Base-by-base conservation (phyloP, 202 grass and related monocot species). In the Elaeis oleifera region DNA sequence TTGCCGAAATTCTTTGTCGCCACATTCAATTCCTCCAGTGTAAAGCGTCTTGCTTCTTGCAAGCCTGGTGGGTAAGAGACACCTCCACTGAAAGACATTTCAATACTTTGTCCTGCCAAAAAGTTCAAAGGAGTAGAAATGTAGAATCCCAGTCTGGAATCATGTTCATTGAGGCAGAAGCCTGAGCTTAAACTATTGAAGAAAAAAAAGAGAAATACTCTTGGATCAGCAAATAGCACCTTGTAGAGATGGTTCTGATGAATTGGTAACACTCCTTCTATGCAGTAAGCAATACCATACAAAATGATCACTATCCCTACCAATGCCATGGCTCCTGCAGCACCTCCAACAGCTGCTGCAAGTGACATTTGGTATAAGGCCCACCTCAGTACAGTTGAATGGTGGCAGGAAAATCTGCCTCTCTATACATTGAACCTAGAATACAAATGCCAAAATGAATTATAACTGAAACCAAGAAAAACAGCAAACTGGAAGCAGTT, bases 1-100 rank as follows among this genome's bases (percentile, higher is more conserved):
- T 22, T 74, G 70, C 58, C 70, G 70, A 97, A 97, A 55, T 81
- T 75, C 55, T 76, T 97, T 69, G 92, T 97, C 56, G 84, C 92
- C 19, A 65, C 60, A 67, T 53, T 79, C 77, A 97, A 61, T 74
- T 97, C 94, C 79, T 89, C 72, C 28, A 99, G 57, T 52, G 58
- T 78, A 65, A 99, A 64, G 51, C 61, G 68, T 73, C 70, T 84
- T 65, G 85, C 71, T 57, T 82, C 83, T 55, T 77, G 78, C 53
- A 56, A 79, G 32, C 84, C 90, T 79, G 53, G 23, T 65, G 13
- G 28, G 51, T 68, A 68, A 17, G 65, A 39, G 52, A 67, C 23
- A 21, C 64, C 78, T 50, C 58, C 71, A 36, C 31, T 58, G 21
- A 81, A 56, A 58, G 50, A 18, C 21, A 73, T 63, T 58, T 82